Evolutionary conservation across 2,329 filamentous ascomycete species (phyloP).

Genomic region (Xylaria sp.): DNA sequence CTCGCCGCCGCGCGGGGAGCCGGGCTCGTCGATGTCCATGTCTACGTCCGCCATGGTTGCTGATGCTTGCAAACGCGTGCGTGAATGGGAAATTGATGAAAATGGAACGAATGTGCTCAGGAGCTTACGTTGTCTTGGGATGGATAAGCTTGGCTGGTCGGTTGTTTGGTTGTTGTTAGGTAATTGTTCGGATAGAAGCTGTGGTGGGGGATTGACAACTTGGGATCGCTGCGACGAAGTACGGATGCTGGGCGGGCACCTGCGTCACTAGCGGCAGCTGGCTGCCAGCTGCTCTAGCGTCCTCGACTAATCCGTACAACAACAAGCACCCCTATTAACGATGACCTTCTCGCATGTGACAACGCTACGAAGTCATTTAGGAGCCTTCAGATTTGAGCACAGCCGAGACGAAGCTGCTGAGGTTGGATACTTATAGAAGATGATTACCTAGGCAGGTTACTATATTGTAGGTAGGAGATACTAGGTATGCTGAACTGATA

Average conservation of each 20-base stretch:
- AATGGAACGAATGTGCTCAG: neutral
- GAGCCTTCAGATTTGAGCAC: too few species aligned
- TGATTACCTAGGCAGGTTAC: too few species aligned
- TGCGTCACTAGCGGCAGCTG: neutral
- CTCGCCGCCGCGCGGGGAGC: conserved; percentile 34
- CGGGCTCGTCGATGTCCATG: conserved; percentile 55
- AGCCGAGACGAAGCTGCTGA: too few species aligned
- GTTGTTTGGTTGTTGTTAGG: neutral
- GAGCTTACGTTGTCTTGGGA: neutral
- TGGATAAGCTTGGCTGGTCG: neutral
- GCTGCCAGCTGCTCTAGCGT: neutral
- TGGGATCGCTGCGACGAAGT: too few species aligned
- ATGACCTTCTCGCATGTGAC: too few species aligned
- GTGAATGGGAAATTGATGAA: neutral
- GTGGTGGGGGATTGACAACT: neutral
- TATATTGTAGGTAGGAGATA: too few species aligned
- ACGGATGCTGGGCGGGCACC: too few species aligned
- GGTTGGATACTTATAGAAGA: too few species aligned
- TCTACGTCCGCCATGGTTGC: conserved; percentile 47
- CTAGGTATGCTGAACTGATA: too few species aligned
- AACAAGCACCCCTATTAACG: too few species aligned
- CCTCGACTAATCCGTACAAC: neutral
- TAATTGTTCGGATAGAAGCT: neutral
- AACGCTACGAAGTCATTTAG: too few species aligned
- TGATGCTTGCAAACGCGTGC: neutral